These are phyloP conservation scores for Pseudozyma thailandica DNA, from an alignment of 1,284 basidiomycete genomes.

Conservation along the genomic window DNA sequence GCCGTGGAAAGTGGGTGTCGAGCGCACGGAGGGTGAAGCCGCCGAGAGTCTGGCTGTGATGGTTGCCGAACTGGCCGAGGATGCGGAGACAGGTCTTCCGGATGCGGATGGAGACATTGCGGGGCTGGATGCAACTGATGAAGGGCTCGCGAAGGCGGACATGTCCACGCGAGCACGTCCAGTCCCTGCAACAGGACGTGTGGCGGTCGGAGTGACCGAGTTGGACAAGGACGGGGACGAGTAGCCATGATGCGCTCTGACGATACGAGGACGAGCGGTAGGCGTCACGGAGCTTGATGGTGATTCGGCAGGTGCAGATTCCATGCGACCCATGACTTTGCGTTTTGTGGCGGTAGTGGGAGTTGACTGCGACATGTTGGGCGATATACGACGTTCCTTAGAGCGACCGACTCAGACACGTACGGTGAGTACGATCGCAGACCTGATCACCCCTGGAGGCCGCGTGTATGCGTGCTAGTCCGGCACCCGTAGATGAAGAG, in stretches of 20 bases:
- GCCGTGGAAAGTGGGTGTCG: constrained; percentile 16
- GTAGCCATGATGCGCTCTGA: constrained; percentile 39
- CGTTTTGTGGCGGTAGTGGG: constrained; percentile 38
- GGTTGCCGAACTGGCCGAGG: constrained; percentile 10
- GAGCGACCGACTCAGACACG: too few relatives aligned
- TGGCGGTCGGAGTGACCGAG: constrained; percentile 17
- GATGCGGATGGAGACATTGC: constrained; percentile 34
- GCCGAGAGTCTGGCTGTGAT: constrained; percentile 29
- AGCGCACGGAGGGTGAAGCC: constrained; percentile 29
- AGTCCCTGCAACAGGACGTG: constrained; percentile 14
- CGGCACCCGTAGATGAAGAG: too few relatives aligned
- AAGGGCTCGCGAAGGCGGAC: constrained; percentile 41
- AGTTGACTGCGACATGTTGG: constrained; percentile 40
- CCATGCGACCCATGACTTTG: constrained; percentile 51
- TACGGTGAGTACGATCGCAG: too few relatives aligned
- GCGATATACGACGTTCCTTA: too few relatives aligned
- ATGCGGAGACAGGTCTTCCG: constrained; percentile 20
- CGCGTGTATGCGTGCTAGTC: too few relatives aligned
- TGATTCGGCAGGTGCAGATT: constrained; percentile 27
- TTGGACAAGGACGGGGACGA: constrained; percentile 37
- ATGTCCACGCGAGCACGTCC: constrained; percentile 45
- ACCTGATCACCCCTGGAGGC: too few relatives aligned
- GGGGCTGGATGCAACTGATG: constrained; percentile 26
- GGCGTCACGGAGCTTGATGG: constrained; percentile 34
- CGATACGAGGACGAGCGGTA: constrained; percentile 34